Evolutionary conservation across 2,329 filamentous ascomycete species (phyloP), one percentile per base, ranked within the genome.

Genomic region (Talaromyces atroroseus): DNA sequence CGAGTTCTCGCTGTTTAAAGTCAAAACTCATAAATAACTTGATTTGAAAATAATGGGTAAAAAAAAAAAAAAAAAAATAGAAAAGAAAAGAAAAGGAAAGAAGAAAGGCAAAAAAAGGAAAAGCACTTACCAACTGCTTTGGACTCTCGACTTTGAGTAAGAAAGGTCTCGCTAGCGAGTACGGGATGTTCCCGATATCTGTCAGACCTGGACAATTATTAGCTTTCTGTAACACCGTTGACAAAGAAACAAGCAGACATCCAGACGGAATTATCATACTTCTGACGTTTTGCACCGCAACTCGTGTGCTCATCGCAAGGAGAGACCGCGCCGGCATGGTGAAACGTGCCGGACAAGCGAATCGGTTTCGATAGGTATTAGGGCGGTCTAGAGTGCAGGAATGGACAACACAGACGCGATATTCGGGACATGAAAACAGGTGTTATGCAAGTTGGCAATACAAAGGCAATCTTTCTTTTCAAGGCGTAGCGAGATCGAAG

Each of bases 151-250:
- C 76, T 57, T 85, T 86, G 52, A 82, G 66, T 32, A 97, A 82
- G 42, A 96, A 82, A 1, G 83, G 80, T 7, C 81, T 78, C 52
- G 89, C 81, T 60, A 86, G 75, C 23, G 80, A 73, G 72, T 87
- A 90, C 2, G 86, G 84, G 40, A 92, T 76, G 56, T 85, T 81
- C 62, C 89, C 89, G 46, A 96, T 78, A 69, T 89, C 85, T 47
- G 79, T 79, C 56, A 96, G 79, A 56, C 76, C 78, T 80, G 21
- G 53, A 24, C 47, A 34, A 57, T 45, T 51, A 57, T 23, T 14
- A 16, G 52, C 49, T 7, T 52, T 20, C 20, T 16, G 18, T 2
- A 32, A 36, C 32, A 5, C 14, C 16, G 6, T 38, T 8, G 24
- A 14, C 20, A 23, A 26, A 20, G 26, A 29, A 5, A 2, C 26